phyloP scores from a whole-genome alignment of 768 basidiomycete species.

The Suillus occidentalis region DNA sequence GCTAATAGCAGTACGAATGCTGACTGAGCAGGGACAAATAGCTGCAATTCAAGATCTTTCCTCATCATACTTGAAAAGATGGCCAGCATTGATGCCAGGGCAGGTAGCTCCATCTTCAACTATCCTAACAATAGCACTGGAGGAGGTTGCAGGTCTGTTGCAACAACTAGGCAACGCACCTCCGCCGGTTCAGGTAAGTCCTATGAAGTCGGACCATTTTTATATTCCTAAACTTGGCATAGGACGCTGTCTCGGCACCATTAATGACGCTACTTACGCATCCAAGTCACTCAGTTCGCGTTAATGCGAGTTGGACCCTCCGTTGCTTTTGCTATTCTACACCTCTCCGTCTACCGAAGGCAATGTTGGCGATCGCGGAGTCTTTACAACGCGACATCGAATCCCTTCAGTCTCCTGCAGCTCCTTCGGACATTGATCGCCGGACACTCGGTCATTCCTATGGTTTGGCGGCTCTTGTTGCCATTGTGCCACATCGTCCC shows the following conservation, averaged over 20 bases:
- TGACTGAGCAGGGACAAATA: conserved; percentile 94
- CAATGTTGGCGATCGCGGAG: conserved; percentile 74
- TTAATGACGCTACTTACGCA: conserved; percentile 83
- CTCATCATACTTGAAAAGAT: conserved; percentile 78
- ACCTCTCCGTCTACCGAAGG: conserved; percentile 79
- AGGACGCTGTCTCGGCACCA: conserved; percentile 86
- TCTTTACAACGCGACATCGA: conserved; percentile 82
- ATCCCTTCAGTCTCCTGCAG: conserved; percentile 67
- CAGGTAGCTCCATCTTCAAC: conserved; percentile 66
- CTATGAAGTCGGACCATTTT: neutral
- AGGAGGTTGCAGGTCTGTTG: conserved; percentile 83
- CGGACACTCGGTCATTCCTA: conserved; percentile 87
- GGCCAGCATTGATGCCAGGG: conserved; percentile 92
- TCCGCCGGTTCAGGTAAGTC: conserved; percentile 73
- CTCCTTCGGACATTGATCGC: conserved; percentile 65
- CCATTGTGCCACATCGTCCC: conserved; percentile 82
- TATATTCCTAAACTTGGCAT: conserved; percentile 4
- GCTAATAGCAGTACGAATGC: conserved; percentile 82
- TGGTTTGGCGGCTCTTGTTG: conserved; percentile 84
- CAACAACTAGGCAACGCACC: conserved; percentile 92
- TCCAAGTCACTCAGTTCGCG: conserved; percentile 83
- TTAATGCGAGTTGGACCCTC: conserved; percentile 84
- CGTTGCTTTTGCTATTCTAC: conserved; percentile 90
- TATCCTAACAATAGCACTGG: conserved; percentile 70
- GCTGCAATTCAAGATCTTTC: conserved; percentile 86